phyloP scores from a whole-genome alignment of 176 grass and related monocot genomes.

The Lolium rigidum region DNA sequence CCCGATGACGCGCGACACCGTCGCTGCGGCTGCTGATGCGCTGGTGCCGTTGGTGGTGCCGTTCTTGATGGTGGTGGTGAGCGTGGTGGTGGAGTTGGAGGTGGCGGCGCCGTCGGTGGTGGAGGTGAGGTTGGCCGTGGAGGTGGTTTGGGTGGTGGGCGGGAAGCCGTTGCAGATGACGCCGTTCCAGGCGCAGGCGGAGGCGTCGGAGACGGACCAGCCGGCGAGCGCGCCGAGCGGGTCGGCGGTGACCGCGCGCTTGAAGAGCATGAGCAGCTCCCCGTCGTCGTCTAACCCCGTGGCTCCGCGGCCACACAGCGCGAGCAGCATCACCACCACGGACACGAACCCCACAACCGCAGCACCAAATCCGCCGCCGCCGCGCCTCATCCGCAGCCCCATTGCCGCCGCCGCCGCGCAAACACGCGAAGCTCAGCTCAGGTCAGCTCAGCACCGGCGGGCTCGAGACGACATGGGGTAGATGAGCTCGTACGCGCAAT shows the following conservation, averaged over 20 bases:
- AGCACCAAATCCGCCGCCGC: too few species aligned
- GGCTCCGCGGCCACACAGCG: slow-evolving; percentile 1
- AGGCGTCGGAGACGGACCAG: slow-evolving; percentile 65
- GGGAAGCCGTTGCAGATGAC: slow-evolving; percentile 87
- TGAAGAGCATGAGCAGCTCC: slow-evolving; percentile 76
- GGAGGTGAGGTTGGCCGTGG: slow-evolving; percentile 27
- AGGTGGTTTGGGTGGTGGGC: background rate
- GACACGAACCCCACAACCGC: background rate
- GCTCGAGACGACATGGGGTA: background rate
- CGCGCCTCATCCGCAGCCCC: background rate
- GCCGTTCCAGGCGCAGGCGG: slow-evolving; percentile 82
- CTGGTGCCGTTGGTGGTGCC: background rate
- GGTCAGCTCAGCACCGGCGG: background rate
- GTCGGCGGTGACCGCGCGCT: slow-evolving; percentile 68
- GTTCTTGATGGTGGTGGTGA: background rate
- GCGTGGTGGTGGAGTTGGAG: background rate
- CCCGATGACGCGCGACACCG: slow-evolving; percentile 81
- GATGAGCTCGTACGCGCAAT: too few species aligned
- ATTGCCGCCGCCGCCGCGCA: background rate
- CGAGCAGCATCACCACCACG: background rate
- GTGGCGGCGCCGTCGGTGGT: background rate
- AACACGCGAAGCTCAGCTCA: background rate
- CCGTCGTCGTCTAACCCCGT: slow-evolving; percentile 66
- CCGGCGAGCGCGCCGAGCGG: slow-evolving; percentile 63
- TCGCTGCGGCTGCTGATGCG: slow-evolving; percentile 43